Conservation (phyloP, 192 early-diverging fungal species). For the Kappamyces sp. region DNA sequence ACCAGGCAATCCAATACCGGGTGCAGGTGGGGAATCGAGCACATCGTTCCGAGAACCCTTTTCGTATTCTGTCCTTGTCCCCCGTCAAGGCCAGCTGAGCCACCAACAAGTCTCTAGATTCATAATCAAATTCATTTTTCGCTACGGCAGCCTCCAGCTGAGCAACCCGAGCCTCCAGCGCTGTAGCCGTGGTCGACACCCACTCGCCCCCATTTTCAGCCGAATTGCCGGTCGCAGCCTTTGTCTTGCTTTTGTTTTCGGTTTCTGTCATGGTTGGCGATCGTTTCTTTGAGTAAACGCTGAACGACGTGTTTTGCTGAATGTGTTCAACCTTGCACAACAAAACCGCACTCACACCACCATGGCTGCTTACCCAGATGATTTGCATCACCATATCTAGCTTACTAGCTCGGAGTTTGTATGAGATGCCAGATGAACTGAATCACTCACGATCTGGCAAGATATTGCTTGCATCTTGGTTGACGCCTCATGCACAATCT, state of each 20-base stretch:
- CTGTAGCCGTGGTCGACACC: no score
- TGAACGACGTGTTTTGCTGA: background rate
- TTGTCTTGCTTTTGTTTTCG: constrained; percentile 1
- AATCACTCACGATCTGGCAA: no score
- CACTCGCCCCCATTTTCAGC: no score
- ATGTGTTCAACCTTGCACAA: background rate
- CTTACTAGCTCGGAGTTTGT: background rate
- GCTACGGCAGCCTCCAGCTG: no score
- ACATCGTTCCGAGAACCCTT: background rate
- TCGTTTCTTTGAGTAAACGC: constrained; percentile 11
- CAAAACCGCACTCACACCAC: background rate
- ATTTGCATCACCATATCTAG: background rate
- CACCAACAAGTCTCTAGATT: no score
- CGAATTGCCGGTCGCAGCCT: no score
- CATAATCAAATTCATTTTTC: no score
- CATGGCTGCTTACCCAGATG: background rate
- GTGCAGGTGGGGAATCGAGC: background rate
- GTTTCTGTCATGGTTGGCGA: constrained; percentile 7
- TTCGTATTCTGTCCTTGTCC: background rate
- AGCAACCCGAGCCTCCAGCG: no score
- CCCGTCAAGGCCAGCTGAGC: constrained; percentile 5
- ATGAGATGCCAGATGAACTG: no score
- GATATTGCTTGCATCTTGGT: no score
- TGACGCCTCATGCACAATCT: background rate
- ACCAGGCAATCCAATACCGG: constrained; percentile 33